Conservation (phyloP, 257 asterid genomes). For the Solanum virginianum region DNA sequence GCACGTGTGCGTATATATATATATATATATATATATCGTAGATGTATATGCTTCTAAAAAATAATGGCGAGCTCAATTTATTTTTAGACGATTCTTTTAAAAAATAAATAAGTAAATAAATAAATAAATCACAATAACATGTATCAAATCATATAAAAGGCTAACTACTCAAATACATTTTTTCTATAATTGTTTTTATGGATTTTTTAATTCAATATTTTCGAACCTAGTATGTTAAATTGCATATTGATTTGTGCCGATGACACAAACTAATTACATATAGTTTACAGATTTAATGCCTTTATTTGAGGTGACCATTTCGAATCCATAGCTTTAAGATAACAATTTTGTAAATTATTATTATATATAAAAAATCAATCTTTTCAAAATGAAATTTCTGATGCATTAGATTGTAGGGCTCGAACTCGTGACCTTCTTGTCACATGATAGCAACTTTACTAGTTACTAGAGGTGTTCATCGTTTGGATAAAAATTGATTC, state of each 20-base stretch:
- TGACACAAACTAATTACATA: no score
- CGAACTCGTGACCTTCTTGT: no score
- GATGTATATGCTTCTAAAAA: background rate
- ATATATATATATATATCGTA: no score
- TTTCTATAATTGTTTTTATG: background rate
- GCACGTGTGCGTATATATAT: no score
- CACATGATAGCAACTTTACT: no score
- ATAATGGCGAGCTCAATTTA: background rate
- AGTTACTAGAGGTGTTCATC: no score
- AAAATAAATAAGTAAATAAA: background rate
- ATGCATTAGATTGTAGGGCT: no score
- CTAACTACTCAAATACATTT: background rate
- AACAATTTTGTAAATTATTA: background rate
- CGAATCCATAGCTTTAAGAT: background rate
- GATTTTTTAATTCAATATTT: background rate
- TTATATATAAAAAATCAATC: no score
- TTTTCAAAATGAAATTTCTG: no score
- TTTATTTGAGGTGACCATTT: background rate
- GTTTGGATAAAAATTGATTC: no score
- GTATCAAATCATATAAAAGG: background rate
- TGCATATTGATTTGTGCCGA: no score
- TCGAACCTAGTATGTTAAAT: background rate
- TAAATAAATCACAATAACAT: background rate
- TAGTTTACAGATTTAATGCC: no score
- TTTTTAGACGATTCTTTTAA: background rate